Base-by-base conservation (phyloP, 169 alveolate genomes). In the Plasmodium gonderi region DNA sequence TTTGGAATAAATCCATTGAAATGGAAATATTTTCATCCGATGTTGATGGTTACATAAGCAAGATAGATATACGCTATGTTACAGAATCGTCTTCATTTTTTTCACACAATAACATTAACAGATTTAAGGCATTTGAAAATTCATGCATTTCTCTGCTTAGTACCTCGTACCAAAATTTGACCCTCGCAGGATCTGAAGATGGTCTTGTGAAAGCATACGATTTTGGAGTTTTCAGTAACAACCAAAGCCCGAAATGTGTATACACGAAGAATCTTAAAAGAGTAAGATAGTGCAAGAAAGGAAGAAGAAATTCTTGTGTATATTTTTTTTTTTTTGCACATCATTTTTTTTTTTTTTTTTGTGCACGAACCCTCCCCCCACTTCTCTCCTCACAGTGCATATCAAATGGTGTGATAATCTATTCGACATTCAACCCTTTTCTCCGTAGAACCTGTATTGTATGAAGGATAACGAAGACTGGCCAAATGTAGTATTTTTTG, bases 161-260 rank as follows among this genome's bases (percentile, higher is more conserved):
- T 38, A 51, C 67, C 20, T 6, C n/a, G 4, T 85, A 76, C 68
- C 77, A 75, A n/a, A 75, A 85, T 54, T 76, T 85, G 49, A 54
- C 40, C 11, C 42, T 85, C 12, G 92, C 92, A 33, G 92, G 89
- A 1, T 85, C 89, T 4, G 92, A 85, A 85, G 87, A 85, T 23
- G 92, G 92, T 17, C 26, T 72, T 11, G 65, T 85, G 31, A 72
- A 75, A 1, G 92, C 49, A 11, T 85, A 49, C 38, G 92, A 85
- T 54, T 72, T 85, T 51, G 31, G 69, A 12, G 33, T 23, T 31
- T 26, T 72, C 67, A 26, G n/a, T 14, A 67, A 74, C 14, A 45
- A 26, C 5, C 69, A 65, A 12, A 23, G 44, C 38, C 92, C 85
- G n/a, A 6, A 7, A 4, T 64, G 79, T 9, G 79, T 85, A 1